Evolutionary conservation across 1,284 basidiomycete genomes (phyloP), one percentile per base, ranked within the genome.

Genomic region (Cerioporus squamosus): DNA sequence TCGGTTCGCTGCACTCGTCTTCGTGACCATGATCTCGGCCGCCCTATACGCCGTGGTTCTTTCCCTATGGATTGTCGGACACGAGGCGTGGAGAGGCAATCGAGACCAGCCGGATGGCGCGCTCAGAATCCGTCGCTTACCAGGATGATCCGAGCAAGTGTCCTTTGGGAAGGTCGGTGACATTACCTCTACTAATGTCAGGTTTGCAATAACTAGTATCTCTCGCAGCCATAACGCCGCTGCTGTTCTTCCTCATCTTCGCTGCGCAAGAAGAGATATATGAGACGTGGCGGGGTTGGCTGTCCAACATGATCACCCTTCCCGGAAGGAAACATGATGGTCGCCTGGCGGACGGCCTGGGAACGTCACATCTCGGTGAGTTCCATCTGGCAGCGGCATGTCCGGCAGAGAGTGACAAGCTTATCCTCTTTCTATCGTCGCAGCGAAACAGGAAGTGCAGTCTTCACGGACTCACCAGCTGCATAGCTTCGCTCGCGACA

Each of bases 211-310:
- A 40, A 20, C 50, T 46, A 18, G 39, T 12, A n/a, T 12, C 17
- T 51, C 23, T 14, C 39, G 6, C 18, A 71, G 70, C 68, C 1
- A 50, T 66, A 3, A 66, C 64, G 0, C 66, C 67, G 0, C 49
- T 66, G 2, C 51, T 70, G 5, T 65, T 69, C 42, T 70, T 71
- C 59, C 15, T 65, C 31, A 69, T 71, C 18, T 70, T 71, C 53
- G 67, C 66, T 1, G 70, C 68, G 0, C 70, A 70, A 29, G 64
- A 70, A 38, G 67, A 70, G 29, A 63, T 71, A 2, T 70, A 66
- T 36, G 59, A 62, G 43, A 63, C 66, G 3, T 71, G 70, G 70
- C 40, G 55, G 5, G 59, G 53, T 5, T 69, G 63, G 63, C 31
- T 62, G 10, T 60, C 51, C 20, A 48, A 42, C 23, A 6, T 62